phyloP scores from a whole-genome alignment of 768 basidiomycete species.

The Rhizopogon rudus region DNA sequence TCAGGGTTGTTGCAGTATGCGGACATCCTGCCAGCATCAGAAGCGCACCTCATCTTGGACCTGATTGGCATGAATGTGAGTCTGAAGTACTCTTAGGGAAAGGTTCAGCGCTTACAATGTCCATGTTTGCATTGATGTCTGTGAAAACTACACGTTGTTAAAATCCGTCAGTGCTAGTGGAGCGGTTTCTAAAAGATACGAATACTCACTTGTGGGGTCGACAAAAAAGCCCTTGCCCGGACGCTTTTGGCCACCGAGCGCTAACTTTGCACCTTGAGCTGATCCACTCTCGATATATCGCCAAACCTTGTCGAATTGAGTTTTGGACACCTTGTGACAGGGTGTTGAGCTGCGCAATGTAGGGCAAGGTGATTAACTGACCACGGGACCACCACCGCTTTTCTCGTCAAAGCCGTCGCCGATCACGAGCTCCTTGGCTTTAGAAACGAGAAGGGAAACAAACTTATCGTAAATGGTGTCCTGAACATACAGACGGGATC shows the following conservation, averaged over 20 bases:
- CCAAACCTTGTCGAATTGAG: conserved; percentile 84
- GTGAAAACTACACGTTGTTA: conserved; percentile 59
- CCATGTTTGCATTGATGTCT: conserved; percentile 77
- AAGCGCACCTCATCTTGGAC: conserved; percentile 26
- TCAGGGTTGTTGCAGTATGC: conserved; percentile 3
- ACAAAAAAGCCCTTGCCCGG: conserved; percentile 80
- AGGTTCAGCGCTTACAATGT: conserved; percentile 52
- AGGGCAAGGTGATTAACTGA: conserved; percentile 31
- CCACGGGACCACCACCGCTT: conserved; percentile 79
- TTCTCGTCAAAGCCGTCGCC: conserved; percentile 79
- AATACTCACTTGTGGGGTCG: conserved; percentile 75
- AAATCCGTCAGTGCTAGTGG: conserved; percentile 3
- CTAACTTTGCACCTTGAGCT: conserved; percentile 71
- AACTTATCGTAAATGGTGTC: conserved; percentile 86
- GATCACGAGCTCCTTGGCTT: conserved; percentile 65
- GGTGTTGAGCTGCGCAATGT: neutral
- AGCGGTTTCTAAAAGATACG: conserved; percentile 3
- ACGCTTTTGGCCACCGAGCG: conserved; percentile 79
- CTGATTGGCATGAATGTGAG: conserved; percentile 23
- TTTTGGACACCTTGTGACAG: conserved; percentile 64
- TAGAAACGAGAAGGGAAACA: conserved; percentile 54
- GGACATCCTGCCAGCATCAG: neutral
- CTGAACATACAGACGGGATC: conserved; percentile 87
- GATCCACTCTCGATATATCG: conserved; percentile 85
- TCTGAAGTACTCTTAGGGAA: neutral